Evolutionary conservation across 768 basidiomycete genomes (phyloP), one percentile per base, ranked within the genome.

Genomic region (Pisolithus sp.): DNA sequence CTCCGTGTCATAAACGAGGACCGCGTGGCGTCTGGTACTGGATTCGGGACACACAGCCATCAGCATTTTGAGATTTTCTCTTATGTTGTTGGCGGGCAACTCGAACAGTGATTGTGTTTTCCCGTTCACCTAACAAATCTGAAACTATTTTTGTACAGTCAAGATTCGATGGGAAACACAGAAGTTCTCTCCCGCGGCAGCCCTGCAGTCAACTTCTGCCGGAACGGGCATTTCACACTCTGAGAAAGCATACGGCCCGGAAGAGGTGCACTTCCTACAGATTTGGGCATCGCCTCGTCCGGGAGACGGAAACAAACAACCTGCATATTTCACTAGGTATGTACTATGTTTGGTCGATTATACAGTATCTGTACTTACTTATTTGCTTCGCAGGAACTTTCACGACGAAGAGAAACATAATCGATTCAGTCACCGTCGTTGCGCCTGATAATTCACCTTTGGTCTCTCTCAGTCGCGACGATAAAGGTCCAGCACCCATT

Each of bases 1-100:
- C 78, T 97, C 1, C 81, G 93, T 8, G 89, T 97, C 34, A 85
- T 97, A 67, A 96, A 96, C 70, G 93, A 96, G 68, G 91, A 93
- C 59, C 83, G 89, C n/a, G 88, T 94, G 38, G 77, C 76, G 4
- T 71, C 86, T 6, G 61, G 69, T 17, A 84, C 81, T 17, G 95
- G 95, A 0, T 97, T 97, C 57, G 92, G 89, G 2, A 86, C 83
- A 0, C 90, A 93, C 68, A 76, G 78, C 6, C 92, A 94, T 62
- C 76, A 81, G 30, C 86, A 89, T 64, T 90, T 89, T 57, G 93
- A 96, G 61, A 97, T 96, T 55, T 96, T 93, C 71, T 86, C 85
- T 1, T 95, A 96, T 63, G 73, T 94, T 50, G 81, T 95, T 37
- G 66, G 71, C 18, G 92, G 91, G 4, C 76, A 85, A 60, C 75